Percentiles rank a stretch among this genome's conserved stretches.
Conservation (phyloP, 2,329 filamentous ascomycete genomes). For the Diaporthe citri region DNA sequence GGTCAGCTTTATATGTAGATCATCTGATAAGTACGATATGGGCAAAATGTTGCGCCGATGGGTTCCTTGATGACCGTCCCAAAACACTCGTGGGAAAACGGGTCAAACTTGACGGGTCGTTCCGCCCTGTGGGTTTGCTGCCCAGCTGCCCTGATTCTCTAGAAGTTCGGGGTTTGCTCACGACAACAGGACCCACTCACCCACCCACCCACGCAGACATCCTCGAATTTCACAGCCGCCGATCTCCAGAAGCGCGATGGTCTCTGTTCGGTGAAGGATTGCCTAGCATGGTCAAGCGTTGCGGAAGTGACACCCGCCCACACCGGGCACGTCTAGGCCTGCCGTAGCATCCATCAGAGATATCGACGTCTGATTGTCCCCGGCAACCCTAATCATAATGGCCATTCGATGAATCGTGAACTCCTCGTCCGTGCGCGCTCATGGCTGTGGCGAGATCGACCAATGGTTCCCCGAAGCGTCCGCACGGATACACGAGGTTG, state of each 20-base stretch:
- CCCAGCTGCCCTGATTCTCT: background rate
- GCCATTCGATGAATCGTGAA: slow-evolving; percentile 17
- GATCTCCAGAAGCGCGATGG: slow-evolving; percentile 6
- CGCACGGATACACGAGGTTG: slow-evolving; percentile 21
- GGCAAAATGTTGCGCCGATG: slow-evolving; percentile 2
- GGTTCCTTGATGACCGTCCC: background rate
- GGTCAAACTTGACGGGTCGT: slow-evolving; percentile 24
- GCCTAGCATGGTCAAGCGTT: slow-evolving; percentile 10
- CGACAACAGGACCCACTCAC: slow-evolving; percentile 24
- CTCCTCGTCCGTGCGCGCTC: slow-evolving; percentile 13
- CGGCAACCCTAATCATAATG: background rate
- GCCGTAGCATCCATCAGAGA: background rate
- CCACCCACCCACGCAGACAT: slow-evolving; percentile 14
- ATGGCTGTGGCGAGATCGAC: background rate
- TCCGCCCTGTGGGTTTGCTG: slow-evolving; percentile 6
- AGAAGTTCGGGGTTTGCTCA: background rate
- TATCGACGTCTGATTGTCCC: background rate
- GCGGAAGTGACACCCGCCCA: slow-evolving; percentile 3
- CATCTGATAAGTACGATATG: slow-evolving; percentile 4
- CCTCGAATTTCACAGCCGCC: slow-evolving; percentile 23
- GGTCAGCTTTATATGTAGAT: background rate
- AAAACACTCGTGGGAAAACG: background rate
- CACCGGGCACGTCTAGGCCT: background rate
- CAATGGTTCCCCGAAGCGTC: background rate
- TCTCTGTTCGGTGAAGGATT: background rate